Base-by-base conservation (phyloP, 1,139 yeast species). In the Petasospora fabianii region DNA sequence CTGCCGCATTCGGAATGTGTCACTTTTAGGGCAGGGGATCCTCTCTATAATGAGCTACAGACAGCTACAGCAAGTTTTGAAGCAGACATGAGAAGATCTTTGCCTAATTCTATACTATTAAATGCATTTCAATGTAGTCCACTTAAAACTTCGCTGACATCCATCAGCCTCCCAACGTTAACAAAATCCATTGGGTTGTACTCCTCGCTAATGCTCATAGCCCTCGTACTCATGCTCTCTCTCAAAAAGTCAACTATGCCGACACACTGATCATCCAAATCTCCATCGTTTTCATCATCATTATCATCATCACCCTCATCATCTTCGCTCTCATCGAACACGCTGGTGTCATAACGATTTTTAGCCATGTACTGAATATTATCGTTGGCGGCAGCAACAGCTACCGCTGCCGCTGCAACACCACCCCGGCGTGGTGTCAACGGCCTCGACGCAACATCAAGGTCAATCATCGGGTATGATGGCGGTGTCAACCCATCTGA, bases 211-310 rank as follows among this genome's bases (percentile, higher is more conserved):
- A 41, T 32, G n/a, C 42, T 29, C 50, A 45, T 47, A 9, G 47
- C 46, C 7, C 41, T 35, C 2, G 46, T 43, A 15, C 47, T 44
- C 3, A 36, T 19, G 24, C 53, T 45, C 35, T 53, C 55, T 24
- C 48, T 42, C 10, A 53, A 32, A 26, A 53, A 51, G 22, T 51
- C 50, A 11, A 51, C 32, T 27, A 51, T 18, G 22, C 38, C 34
- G 6, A 50, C 34, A 12, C 21, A 17, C 7, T 41, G 37, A 15
- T 37, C 44, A 5, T 24, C 34, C 17, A 35, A 40, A 3, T 29
- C 39, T 6, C 30, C 45, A 15, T 17, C 29, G 6, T 32, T 34
- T 14, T 13, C 20, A 18, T 26, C 34, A 7, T 30, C 38, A 17
- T 12, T 30, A 6, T 35, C 43, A 10, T 28, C 40, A 10, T 21